These are phyloP conservation scores for Lepidium campestre DNA, from an alignment of 441 rosid genomes.

Conservation along the genomic window DNA sequence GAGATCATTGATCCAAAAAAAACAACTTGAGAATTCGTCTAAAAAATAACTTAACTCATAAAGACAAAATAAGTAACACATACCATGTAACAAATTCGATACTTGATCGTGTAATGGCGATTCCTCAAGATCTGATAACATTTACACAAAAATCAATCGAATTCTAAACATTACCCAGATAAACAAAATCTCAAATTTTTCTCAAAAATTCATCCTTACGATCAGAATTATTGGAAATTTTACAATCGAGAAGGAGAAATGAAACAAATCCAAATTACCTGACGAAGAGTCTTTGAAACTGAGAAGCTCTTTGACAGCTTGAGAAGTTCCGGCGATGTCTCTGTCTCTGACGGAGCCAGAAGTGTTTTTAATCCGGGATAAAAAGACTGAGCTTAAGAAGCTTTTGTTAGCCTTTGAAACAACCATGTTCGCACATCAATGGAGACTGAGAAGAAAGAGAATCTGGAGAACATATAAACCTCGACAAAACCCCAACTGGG, in stretches of 20 bases:
- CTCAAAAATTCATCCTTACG: neutral
- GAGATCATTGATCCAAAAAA: neutral
- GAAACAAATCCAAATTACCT: neutral
- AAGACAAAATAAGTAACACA: neutral
- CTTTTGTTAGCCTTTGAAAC: slow-evolving; percentile 15
- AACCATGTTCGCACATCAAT: slow-evolving; percentile 1
- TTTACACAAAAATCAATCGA: neutral
- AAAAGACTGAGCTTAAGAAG: slow-evolving; percentile 24
- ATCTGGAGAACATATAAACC: neutral
- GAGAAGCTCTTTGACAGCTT: slow-evolving; percentile 22
- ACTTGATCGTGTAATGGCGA: slow-evolving; percentile 4
- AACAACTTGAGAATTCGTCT: neutral
- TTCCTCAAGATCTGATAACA: slow-evolving; percentile 3
- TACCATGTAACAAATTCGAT: slow-evolving; percentile 19
- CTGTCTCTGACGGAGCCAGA: neutral
- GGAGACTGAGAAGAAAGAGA: neutral
- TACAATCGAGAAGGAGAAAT: neutral
- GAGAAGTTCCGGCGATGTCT: slow-evolving; percentile 28
- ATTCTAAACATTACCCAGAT: neutral
- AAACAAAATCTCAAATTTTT: neutral
- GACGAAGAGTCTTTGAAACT: neutral
- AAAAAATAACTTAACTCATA: neutral
- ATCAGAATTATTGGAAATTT: neutral
- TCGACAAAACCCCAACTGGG: neutral
- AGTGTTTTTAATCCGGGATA: neutral